Conservation (phyloP, 106 monocot genomes). For the Chionographis japonica region DNA sequence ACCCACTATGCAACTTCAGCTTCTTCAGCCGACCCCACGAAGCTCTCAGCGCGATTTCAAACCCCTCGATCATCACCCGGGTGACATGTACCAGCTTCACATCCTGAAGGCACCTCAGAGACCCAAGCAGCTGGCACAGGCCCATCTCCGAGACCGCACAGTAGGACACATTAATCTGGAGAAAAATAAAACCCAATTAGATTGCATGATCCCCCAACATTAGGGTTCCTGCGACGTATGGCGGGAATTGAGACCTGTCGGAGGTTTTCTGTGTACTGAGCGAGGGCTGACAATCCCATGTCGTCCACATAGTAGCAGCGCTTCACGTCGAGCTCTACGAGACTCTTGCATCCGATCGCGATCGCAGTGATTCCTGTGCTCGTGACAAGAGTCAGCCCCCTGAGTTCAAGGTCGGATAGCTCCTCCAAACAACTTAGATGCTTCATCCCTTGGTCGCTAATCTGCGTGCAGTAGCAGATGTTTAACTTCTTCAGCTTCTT, state of each 20-base stretch:
- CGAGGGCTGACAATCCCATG: slow-evolving; percentile 50
- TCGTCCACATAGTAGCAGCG: slow-evolving; percentile 64
- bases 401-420: slow-evolving; percentile 64
- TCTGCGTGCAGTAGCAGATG: slow-evolving; percentile 72
- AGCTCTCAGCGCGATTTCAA: slow-evolving; percentile 55
- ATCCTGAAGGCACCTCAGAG: slow-evolving; percentile 69
- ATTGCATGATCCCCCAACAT: background rate
- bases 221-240: too few species aligned
- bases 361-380: slow-evolving; percentile 49
- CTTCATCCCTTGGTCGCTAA: slow-evolving; percentile 60
- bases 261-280: slow-evolving; percentile 47
- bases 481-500: slow-evolving; percentile 71
- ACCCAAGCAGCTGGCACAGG: slow-evolving; percentile 46
- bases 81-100: slow-evolving; percentile 64
- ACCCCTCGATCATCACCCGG: slow-evolving; percentile 47
- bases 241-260: slow-evolving; percentile 49
- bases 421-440: slow-evolving; percentile 48
- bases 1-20: slow-evolving; percentile 49
- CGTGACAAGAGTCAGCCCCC: slow-evolving; percentile 47
- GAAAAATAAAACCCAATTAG: background rate
- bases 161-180: slow-evolving; percentile 70
- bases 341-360: slow-evolving; percentile 56
- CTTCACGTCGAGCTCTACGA: slow-evolving; percentile 66
- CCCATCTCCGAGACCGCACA: slow-evolving; percentile 55
- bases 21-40: slow-evolving; percentile 67